Evolutionary conservation across 805 yeast genomes (phyloP).

Genomic region (Wickerhamiella spandovensis): DNA sequence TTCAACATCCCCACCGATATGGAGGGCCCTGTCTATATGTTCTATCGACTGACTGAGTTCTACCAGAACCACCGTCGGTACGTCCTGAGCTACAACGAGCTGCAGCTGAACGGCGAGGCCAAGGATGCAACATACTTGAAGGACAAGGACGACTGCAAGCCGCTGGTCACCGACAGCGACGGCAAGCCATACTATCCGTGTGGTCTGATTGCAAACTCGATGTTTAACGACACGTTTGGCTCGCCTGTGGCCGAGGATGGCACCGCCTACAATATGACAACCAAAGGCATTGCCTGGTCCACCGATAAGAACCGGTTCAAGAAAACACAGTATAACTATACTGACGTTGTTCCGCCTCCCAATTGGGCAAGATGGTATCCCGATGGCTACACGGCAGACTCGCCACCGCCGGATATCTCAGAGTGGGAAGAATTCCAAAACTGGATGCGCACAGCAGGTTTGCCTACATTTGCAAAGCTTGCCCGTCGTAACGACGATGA

Average conservation of each 20-base stretch:
- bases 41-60: constrained; percentile 80
- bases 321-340: constrained; percentile 52
- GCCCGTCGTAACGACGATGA: constrained; percentile 58
- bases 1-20: constrained; percentile 63
- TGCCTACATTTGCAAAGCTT: constrained; percentile 77
- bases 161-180: constrained; percentile 34
- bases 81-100: constrained; percentile 70
- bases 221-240: constrained; percentile 76
- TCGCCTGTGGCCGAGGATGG: constrained; percentile 31
- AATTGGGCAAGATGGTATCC: constrained; percentile 76
- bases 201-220: constrained; percentile 86
- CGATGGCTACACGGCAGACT: constrained; percentile 73
- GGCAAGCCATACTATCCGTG: constrained; percentile 77
- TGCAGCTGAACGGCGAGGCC: constrained; percentile 69
- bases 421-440: constrained; percentile 78
- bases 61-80: constrained; percentile 92
- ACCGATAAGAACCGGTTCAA: constrained; percentile 62
- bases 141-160: constrained; percentile 43
- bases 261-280: constrained; percentile 31
- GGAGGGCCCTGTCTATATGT: constrained; percentile 57
- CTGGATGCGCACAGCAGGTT: constrained; percentile 97
- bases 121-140: constrained; percentile 38
- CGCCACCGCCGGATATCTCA: constrained; percentile 56
- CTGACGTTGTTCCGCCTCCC: constrained; percentile 84
- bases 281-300: constrained; percentile 69